These are phyloP conservation scores for Candida xiaguanensis DNA, from an alignment of 805 yeast species.

Conservation along the genomic window DNA sequence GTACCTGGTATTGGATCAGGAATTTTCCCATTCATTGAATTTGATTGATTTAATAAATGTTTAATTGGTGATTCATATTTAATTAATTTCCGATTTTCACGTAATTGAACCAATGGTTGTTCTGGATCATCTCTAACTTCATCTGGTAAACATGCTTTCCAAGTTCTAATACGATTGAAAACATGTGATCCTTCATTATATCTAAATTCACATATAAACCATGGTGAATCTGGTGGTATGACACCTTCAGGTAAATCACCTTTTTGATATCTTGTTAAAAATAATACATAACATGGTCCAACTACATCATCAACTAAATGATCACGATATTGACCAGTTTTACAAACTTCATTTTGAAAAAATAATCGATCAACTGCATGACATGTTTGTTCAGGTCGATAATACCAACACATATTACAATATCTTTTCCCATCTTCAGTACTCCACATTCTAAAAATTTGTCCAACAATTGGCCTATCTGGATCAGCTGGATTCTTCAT, in stretches of 20 bases:
- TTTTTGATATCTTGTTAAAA: constrained; percentile 89
- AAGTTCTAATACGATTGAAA: constrained; percentile 92
- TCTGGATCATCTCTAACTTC: constrained; percentile 87
- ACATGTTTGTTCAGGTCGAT: constrained; percentile 96
- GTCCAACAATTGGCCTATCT: constrained; percentile 88
- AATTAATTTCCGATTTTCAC: constrained; percentile 62
- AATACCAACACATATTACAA: constrained; percentile 96
- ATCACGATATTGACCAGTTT: constrained; percentile 95
- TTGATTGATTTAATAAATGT: constrained; percentile 68
- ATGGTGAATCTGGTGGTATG: constrained; percentile 71
- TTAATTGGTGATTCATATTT: constrained; percentile 83
- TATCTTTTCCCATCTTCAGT: constrained; percentile 79
- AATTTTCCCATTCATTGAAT: constrained; percentile 69
- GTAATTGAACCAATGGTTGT: constrained; percentile 64
- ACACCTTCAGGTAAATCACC: constrained; percentile 75
- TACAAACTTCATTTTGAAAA: constrained; percentile 91
- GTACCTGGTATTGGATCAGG: constrained; percentile 83
- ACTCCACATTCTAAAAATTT: constrained; percentile 89
- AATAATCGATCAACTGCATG: constrained; percentile 87
- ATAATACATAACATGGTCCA: constrained; percentile 93
- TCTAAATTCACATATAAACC: constrained; percentile 92
- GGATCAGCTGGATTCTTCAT: constrained; percentile 84
- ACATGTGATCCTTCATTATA: constrained; percentile 87
- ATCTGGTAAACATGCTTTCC: constrained; percentile 98
- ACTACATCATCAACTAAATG: constrained; percentile 84